Evolutionary conservation across 1,284 basidiomycete species (phyloP).

Genomic region (Meira miltonrushii): DNA sequence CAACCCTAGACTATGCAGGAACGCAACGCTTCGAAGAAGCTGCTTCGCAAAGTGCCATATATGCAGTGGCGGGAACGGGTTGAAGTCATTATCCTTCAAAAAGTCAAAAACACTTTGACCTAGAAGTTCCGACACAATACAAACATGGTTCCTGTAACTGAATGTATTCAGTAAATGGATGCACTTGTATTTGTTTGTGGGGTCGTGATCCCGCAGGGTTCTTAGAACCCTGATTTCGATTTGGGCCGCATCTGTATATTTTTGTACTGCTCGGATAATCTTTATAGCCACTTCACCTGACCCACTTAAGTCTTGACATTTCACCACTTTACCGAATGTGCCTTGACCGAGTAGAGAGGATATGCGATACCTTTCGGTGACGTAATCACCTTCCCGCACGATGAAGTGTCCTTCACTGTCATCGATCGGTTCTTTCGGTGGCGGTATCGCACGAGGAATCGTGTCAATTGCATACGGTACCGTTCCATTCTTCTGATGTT

Average conservation of each 20-base stretch:
- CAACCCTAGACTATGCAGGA: constrained; percentile 82
- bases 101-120: constrained; percentile 99
- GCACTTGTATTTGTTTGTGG: constrained; percentile 86
- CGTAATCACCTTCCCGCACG: constrained; percentile 47
- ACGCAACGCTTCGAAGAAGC: constrained; percentile 85
- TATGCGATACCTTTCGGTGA: constrained; percentile 59
- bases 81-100: constrained; percentile 94
- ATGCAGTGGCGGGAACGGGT: constrained; percentile 89
- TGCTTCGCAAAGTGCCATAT: constrained; percentile 94
- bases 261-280: constrained; percentile 65
- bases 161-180: constrained; percentile 93
- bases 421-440: constrained; percentile 29
- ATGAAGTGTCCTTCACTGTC: constrained; percentile 56
- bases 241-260: constrained; percentile 89
- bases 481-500: too few species aligned
- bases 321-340: constrained; percentile 98
- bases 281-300: constrained; percentile 80
- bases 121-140: constrained; percentile 90
- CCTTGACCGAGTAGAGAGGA: constrained; percentile 88
- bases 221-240: constrained; percentile 95
- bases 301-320: constrained; percentile 68
- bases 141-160: constrained; percentile 96
- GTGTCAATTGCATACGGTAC: too few species aligned
- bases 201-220: constrained; percentile 83
- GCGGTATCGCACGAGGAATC: background rate